phyloP scores from a whole-genome alignment of 306 rosid genomes.

The Albizia julibrissin region DNA sequence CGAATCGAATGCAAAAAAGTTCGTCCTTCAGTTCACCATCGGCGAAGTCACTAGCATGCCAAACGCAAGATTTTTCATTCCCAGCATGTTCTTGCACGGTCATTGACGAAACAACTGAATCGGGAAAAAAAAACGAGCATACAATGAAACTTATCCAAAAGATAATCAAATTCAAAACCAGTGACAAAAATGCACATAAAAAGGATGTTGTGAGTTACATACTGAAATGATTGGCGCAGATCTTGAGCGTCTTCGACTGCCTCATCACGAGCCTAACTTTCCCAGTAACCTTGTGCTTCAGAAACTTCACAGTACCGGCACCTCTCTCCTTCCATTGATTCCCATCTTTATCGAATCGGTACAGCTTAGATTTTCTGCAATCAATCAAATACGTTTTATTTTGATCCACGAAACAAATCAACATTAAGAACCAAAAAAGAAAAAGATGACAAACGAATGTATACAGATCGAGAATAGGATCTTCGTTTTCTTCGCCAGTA shows the following conservation, averaged over 20 bases:
- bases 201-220: not conserved
- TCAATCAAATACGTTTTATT: not conserved
- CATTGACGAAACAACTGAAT: constrained; percentile 50
- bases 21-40: constrained; percentile 90
- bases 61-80: constrained; percentile 84
- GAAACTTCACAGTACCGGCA: constrained; percentile 77
- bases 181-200: no score
- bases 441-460: constrained; percentile 16
- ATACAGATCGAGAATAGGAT: constrained; percentile 77
- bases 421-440: not conserved
- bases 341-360: constrained; percentile 87
- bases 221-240: constrained; percentile 94
- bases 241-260: constrained; percentile 87
- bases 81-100: constrained; percentile 89
- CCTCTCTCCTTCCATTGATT: constrained; percentile 94
- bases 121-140: not conserved
- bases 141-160: not conserved
- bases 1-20: constrained; percentile 84
- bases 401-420: constrained; percentile 13
- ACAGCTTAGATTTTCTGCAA: constrained; percentile 71
- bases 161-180: not conserved
- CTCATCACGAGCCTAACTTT: constrained; percentile 89
- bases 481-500: constrained; percentile 88
- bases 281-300: constrained; percentile 67
- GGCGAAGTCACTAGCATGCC: constrained; percentile 88